phyloP scores from a whole-genome alignment of 2,329 filamentous ascomycete species.

The Trichoderma afroharzianum region DNA sequence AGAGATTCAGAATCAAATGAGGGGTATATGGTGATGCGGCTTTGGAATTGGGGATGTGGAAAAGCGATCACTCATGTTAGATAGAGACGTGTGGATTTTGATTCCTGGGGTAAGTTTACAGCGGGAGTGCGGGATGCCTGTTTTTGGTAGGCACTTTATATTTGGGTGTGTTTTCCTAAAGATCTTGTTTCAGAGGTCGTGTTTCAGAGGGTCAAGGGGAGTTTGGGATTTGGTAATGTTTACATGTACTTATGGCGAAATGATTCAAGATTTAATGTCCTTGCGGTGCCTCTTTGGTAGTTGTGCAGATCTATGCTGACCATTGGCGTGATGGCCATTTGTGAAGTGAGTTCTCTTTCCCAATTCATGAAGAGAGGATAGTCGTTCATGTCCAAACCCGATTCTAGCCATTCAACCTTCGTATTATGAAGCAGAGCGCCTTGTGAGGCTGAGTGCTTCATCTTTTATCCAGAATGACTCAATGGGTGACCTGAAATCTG shows the following conservation, averaged over 20 bases:
- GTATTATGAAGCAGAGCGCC: not conserved
- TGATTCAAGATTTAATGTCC: not conserved
- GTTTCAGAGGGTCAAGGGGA: not conserved
- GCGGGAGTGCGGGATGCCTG: not conserved
- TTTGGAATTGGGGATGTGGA: not conserved
- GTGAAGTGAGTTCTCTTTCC: not conserved
- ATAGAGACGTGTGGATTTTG: not conserved
- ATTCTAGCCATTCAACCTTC: too few relatives aligned
- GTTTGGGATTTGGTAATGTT: not conserved
- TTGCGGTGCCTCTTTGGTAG: not conserved
- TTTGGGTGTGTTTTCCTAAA: not conserved
- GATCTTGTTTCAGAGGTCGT: not conserved
- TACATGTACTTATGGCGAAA: not conserved
- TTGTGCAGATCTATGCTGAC: not conserved
- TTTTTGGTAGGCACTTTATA: not conserved
- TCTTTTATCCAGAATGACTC: not conserved
- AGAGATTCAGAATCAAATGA: not conserved
- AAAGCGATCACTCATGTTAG: conserved; percentile 12
- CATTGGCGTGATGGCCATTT: not conserved
- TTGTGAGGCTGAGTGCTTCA: not conserved
- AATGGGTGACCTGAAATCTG: not conserved
- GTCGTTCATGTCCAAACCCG: not conserved
- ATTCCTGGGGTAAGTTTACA: not conserved
- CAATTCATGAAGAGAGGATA: not conserved
- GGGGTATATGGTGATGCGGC: not conserved